Evolutionary conservation across 179 eudicot species (phyloP), one percentile per base, ranked within the genome.

Genomic region (Beta lomatogona): DNA sequence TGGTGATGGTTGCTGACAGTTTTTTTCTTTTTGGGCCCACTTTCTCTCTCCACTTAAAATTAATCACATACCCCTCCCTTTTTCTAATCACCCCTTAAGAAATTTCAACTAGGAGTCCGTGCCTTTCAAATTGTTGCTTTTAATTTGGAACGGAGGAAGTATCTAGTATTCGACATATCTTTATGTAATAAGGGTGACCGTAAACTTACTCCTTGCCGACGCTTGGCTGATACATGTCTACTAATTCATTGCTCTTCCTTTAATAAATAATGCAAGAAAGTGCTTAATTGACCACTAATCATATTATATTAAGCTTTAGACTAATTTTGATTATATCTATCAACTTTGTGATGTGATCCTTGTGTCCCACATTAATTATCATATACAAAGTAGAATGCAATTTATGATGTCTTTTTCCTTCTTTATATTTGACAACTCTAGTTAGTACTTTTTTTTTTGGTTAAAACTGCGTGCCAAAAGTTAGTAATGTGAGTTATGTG

Each of bases 261-360:
- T 36, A n/a, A n/a, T 5, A 4, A 14, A 50, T 72, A 72, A 73
- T 73, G 59, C 59, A 52, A 73, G 44, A 21, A 53, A 52, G 76
- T 73, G 76, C 60, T 71, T 50, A 52, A 73, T 22, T 52, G 57
- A 50, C 59, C 76, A 52, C 45, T 73, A 18, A 25, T 73, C 61
- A 73, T 53, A 36, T 36, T 72, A 50, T 36, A 67, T 41, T 36
- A 69, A 72, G n/a, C n/a, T 72, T 19, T 3, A 10, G 5, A 71
- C 8, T 48, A 15, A 7, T n/a, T 21, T 50, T 8, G 12, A 72
- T 22, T 12, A 21, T 52, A 21, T n/a, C 59, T 22, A 72, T 25
- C 5, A 53, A 52, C n/a, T 25, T 22, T 73, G 60, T 52, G n/a
- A 73, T 52, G 60, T 73, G 44, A 52, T 25, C 9, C 61, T 5